A percentile compares a stretch with the other conserved stretches of the same genome.
phyloP scores from a whole-genome alignment of 108 stramenopile species.

The Chaetoceros muelleri region DNA sequence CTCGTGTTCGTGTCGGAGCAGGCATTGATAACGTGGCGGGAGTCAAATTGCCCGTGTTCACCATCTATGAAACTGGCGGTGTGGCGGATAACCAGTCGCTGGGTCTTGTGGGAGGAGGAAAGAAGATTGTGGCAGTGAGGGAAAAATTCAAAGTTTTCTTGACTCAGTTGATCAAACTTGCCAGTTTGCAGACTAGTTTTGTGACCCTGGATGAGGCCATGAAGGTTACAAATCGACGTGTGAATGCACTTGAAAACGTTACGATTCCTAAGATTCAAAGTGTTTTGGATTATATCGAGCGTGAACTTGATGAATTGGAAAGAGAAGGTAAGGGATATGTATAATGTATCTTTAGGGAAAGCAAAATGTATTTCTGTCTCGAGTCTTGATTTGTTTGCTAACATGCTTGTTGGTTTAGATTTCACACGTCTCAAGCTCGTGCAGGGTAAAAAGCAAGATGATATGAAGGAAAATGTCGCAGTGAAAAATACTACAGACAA shows the following conservation, averaged over 20 bases:
- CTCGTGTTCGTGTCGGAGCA: constrained; percentile 76
- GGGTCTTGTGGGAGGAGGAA: constrained; percentile 93
- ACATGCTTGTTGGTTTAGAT: constrained; percentile 23
- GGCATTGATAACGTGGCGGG: constrained; percentile 96
- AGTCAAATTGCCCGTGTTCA: constrained; percentile 96
- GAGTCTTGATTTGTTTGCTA: neutral
- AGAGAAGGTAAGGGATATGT: constrained; percentile 48
- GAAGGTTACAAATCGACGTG: constrained; percentile 97
- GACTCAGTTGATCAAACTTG: constrained; percentile 87
- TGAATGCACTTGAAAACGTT: constrained; percentile 97
- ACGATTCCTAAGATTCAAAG: constrained; percentile 95
- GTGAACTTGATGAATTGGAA: constrained; percentile 97
- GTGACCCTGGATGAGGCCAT: constrained; percentile 95
- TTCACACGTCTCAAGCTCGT: constrained; percentile 97
- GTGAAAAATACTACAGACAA: constrained; percentile 9
- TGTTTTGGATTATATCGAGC: constrained; percentile 85
- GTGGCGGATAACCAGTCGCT: constrained; percentile 79
- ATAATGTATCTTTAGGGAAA: too few relatives aligned
- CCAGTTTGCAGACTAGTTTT: constrained; percentile 96
- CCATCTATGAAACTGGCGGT: constrained; percentile 90
- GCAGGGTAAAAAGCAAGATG: constrained; percentile 70
- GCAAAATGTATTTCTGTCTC: neutral
- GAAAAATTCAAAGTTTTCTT: constrained; percentile 86
- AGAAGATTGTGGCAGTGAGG: constrained; percentile 84
- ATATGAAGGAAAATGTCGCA: constrained; percentile 23